phyloP scores from a whole-genome alignment of 129 eudicot species.

The Lactuca sativa region DNA sequence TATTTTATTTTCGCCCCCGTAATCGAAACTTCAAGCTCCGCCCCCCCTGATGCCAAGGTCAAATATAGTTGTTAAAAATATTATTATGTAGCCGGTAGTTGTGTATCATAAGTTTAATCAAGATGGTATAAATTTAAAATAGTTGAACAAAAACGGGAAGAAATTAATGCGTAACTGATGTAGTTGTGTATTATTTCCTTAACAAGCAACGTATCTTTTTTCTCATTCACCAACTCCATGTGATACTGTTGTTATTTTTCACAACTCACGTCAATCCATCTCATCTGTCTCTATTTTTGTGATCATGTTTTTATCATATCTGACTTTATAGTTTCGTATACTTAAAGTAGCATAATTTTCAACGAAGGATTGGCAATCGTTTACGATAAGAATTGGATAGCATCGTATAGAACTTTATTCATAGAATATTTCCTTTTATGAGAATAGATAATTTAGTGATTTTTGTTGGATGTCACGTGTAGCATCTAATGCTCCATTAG shows the following conservation, averaged over 20 bases:
- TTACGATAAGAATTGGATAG: background rate
- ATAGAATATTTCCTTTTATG: too few species aligned
- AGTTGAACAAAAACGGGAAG: background rate
- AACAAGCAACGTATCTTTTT: slow-evolving; percentile 9
- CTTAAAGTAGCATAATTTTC: background rate
- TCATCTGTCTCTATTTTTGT: background rate
- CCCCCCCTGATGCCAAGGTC: too few species aligned
- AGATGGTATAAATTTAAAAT: background rate
- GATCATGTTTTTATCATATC: background rate
- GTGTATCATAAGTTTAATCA: too few species aligned
- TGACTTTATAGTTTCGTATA: background rate
- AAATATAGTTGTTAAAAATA: too few species aligned
- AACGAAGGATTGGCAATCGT: background rate
- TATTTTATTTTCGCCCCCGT: too few species aligned
- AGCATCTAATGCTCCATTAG: too few species aligned
- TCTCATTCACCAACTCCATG: slow-evolving; percentile 20
- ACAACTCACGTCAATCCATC: slow-evolving; percentile 20
- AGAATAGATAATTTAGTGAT: background rate
- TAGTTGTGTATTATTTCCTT: slow-evolving; percentile 20
- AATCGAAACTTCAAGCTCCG: too few species aligned
- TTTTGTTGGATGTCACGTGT: too few species aligned
- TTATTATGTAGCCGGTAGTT: too few species aligned
- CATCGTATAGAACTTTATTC: background rate
- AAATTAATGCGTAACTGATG: slow-evolving; percentile 12
- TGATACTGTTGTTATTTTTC: slow-evolving; percentile 16